Base-by-base conservation (phyloP, 306 rosid species). In the Rubus idaeus region DNA sequence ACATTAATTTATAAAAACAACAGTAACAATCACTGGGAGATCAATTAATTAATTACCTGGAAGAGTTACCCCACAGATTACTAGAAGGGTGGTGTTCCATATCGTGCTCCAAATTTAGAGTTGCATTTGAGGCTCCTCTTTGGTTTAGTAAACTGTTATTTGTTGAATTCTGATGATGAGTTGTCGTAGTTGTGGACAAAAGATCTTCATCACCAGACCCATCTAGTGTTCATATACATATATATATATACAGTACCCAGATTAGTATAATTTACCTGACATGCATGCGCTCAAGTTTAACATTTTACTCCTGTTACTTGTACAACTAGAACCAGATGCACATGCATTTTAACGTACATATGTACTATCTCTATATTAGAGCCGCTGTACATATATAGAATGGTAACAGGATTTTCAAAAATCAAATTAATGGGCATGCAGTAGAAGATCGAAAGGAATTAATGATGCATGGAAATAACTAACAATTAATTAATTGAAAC, bases 201-300 rank as follows among this genome's bases (percentile, higher is more conserved):
- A 86, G 85, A 82, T 89, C 93, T 78, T 90, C 98, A 76, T 91
- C 98, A 69, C 89, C 90, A 44, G 88, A 84, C 50, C 88, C 98
- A 82, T 93, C 97, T 90, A 81, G 78, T 44, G 16, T 42, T 20
- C 65, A 51, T 66, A 17, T 6, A 75, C 65, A 51, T 66, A 17
- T 6, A 75, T 30, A 30, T 30, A 30, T 30, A 30, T 30, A 30
- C 41, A 39, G n/a, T 16, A 39, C 52, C 45, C 52, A 6, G 18
- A 9, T 13, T 7, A 41, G 16, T 50, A 23, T 26, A 30, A 12
- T 12, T 23, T 57, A 21, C 64, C 64, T 1, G 23, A 57, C 39
- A 21, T 23, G 7, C 35, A 30, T 30, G 14, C 16, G 35, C 35
- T 30, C 37, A 21, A 23, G 17, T 58, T 58, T 58, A 58, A 26